phyloP scores from a whole-genome alignment of 306 rosid genomes.

The Prunus padus region DNA sequence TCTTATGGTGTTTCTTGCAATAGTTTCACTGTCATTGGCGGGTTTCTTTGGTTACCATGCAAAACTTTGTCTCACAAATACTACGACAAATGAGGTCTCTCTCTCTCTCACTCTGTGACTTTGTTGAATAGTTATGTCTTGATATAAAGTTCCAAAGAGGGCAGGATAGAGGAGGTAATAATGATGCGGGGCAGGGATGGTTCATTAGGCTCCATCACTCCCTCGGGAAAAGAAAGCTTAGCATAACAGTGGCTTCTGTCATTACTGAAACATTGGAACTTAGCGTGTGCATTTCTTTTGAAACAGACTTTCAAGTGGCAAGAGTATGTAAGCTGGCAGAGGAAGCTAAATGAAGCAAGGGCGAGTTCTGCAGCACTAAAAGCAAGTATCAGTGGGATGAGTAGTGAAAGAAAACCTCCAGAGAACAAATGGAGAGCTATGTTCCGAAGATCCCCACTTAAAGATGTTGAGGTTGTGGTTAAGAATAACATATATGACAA shows the following conservation, averaged over 20 bases:
- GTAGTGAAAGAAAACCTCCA: slow-evolving; percentile 44
- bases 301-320: slow-evolving; percentile 92
- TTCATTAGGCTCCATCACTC: neutral
- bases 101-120: slow-evolving; percentile 29
- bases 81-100: slow-evolving; percentile 85
- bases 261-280: slow-evolving; percentile 16
- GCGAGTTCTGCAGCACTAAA: slow-evolving; percentile 66
- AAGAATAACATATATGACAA: slow-evolving; percentile 69
- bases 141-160: slow-evolving; percentile 3
- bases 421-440: slow-evolving; percentile 71
- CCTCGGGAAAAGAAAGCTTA: neutral
- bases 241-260: neutral
- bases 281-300: slow-evolving; percentile 23
- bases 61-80: slow-evolving; percentile 80
- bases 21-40: slow-evolving; percentile 60
- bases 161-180: neutral
- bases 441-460: slow-evolving; percentile 60
- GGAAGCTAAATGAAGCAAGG: slow-evolving; percentile 67
- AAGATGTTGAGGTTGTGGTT: slow-evolving; percentile 47
- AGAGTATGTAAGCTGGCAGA: slow-evolving; percentile 68
- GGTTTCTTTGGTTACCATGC: slow-evolving; percentile 93
- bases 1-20: slow-evolving; percentile 75
- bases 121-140: slow-evolving; percentile 18
- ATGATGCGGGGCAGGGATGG: neutral
- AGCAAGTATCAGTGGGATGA: slow-evolving; percentile 53